Base-by-base conservation (phyloP, 2,329 filamentous ascomycete species). In the Colletotrichum tamarilloi region DNA sequence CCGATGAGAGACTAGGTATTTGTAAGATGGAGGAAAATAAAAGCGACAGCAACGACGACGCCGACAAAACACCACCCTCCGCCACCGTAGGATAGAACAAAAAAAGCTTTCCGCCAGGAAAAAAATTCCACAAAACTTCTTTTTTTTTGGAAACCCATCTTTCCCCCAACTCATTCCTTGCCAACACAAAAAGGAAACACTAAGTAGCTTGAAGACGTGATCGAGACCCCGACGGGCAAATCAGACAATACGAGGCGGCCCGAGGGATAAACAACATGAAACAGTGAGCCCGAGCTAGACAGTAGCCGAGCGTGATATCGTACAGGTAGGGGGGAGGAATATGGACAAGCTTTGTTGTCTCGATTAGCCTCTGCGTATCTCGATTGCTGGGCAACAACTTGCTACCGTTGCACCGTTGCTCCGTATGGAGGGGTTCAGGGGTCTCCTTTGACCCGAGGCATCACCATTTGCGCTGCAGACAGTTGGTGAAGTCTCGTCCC, bases 101-200 rank as follows among this genome's bases (percentile, higher is more conserved):
- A 59, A 67, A 49, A 65, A 69, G 62, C 22, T 60, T 73, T 69
- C 72, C 72, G 62, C 75, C 77, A 76, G 77, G 66, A 77, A 76
- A 75, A 74, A 76, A 75, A 75, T 75, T 75, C 76, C 60, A 64
- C n/a, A 62, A 60, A 57, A 60, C 67, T 55, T 71, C 30, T 71
- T 73, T 73, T 72, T 72, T 71, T 57, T 46, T 28, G 22, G 57
- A 16, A 73, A 38, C 42, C 66, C 62, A 52, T 74, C 74, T 71
- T 74, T 75, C 73, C 62, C 62, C 75, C 68, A 68, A 72, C 71
- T 73, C 74, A 55, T 64, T 70, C 75, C 77, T 76, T 76, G 79
- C 75, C 74, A 76, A 76, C 52, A 77, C 67, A 75, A 75, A 56
- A 76, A 58, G 32, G 32, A 35, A 35, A 35, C 28, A 32, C 3